Conservation (phyloP, 2,329 filamentous ascomycete species). For the Pestalotiopsis sp. region DNA sequence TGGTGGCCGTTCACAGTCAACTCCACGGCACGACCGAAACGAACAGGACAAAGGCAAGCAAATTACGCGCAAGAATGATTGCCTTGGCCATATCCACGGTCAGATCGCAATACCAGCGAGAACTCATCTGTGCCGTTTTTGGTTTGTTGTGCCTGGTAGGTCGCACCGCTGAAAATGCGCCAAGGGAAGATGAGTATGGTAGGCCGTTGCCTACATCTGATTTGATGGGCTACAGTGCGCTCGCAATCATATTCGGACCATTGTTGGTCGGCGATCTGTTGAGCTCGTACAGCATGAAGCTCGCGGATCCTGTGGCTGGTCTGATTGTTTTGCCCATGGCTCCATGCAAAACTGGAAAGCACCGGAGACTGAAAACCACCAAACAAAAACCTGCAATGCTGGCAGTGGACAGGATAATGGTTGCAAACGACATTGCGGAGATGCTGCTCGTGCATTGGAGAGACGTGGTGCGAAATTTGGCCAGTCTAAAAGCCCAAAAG, state of each 20-base stretch:
- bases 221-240: constrained; percentile 65
- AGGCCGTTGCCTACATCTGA: constrained; percentile 57
- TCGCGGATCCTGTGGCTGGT: constrained; percentile 44
- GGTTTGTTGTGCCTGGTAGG: constrained; percentile 66
- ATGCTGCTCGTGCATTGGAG: constrained; percentile 71
- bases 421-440: constrained; percentile 63
- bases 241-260: constrained; percentile 69
- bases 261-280: constrained; percentile 63
- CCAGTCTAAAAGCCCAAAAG: constrained; percentile 42
- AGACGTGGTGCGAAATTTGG: constrained; percentile 65
- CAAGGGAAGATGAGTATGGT: constrained; percentile 54
- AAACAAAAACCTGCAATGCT: constrained; percentile 26
- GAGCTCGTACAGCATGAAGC: constrained; percentile 51
- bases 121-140: constrained; percentile 69
- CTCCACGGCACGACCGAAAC: constrained; percentile 55
- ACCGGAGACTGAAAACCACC: constrained; percentile 30
- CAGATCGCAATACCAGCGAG: constrained; percentile 61
- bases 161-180: constrained; percentile 55
- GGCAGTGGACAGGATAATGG: constrained; percentile 57
- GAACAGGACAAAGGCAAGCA: constrained; percentile 55
- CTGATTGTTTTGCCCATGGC: constrained; percentile 45
- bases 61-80: constrained; percentile 65
- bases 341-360: constrained; percentile 45
- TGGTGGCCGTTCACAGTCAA: constrained; percentile 64
- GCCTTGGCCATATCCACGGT: constrained; percentile 64